Evolutionary conservation across 2,329 filamentous ascomycete genomes (phyloP).

Genomic region (Colletotrichum tamarilloi): DNA sequence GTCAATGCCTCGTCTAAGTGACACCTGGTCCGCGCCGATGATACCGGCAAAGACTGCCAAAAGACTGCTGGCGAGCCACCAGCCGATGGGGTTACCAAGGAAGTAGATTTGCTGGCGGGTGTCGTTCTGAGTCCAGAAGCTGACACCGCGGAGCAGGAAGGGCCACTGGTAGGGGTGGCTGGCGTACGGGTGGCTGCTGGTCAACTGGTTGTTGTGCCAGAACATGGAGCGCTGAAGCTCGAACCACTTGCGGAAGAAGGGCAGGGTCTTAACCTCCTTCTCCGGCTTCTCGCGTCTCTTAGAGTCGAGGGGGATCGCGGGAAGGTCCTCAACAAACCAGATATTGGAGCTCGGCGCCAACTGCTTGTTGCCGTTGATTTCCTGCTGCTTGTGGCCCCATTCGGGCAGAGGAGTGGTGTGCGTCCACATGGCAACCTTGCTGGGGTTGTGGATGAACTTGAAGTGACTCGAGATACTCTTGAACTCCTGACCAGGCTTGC

Average conservation of each 20-base stretch:
- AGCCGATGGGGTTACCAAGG: constrained; percentile 94
- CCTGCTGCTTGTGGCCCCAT: constrained; percentile 96
- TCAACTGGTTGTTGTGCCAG: constrained; percentile 98
- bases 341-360: constrained; percentile 88
- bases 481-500: constrained; percentile 84
- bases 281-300: constrained; percentile 80
- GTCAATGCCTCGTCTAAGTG: constrained; percentile 90
- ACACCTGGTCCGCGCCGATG: constrained; percentile 91
- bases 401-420: constrained; percentile 95
- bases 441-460: constrained; percentile 93
- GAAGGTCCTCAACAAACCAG: constrained; percentile 93
- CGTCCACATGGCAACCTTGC: constrained; percentile 99
- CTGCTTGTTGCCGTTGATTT: constrained; percentile 99
- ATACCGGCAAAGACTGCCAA: constrained; percentile 95
- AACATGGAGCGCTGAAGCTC: constrained; percentile 99
- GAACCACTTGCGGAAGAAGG: constrained; percentile 94
- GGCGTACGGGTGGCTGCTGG: constrained; percentile 95
- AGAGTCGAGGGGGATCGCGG: constrained; percentile 79
- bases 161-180: constrained; percentile 98
- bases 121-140: constrained; percentile 98
- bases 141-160: constrained; percentile 95
- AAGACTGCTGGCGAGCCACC: constrained; percentile 95
- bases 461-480: constrained; percentile 93
- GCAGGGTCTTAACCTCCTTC: constrained; percentile 82
- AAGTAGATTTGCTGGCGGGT: constrained; percentile 99